Conservation (phyloP, 2,329 filamentous ascomycete species). For the Beauveria bassiana region DNA sequence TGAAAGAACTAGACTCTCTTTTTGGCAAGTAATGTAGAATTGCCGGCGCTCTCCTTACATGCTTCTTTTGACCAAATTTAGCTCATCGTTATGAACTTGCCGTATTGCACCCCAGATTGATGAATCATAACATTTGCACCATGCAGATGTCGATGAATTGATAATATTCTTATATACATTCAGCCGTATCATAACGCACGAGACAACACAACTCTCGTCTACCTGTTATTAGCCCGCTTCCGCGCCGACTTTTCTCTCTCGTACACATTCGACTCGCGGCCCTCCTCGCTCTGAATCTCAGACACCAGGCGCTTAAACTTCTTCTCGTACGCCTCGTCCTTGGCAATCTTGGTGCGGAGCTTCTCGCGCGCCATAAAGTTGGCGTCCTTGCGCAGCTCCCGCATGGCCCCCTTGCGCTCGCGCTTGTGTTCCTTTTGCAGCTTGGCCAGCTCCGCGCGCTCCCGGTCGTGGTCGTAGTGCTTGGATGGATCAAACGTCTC, state of each 20-base stretch:
- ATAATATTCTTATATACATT: background rate
- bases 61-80: no score
- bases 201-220: slow-evolving; percentile 10
- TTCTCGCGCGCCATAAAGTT: slow-evolving; percentile 89
- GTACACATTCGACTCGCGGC: slow-evolving; percentile 77
- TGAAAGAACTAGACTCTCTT: no score
- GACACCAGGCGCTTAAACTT: slow-evolving; percentile 89
- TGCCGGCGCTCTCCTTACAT: no score
- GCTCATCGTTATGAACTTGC: no score
- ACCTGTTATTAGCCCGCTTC: slow-evolving; percentile 52
- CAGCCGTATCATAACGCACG: background rate
- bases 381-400: slow-evolving; percentile 90
- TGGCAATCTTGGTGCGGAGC: slow-evolving; percentile 84
- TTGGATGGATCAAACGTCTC: slow-evolving; percentile 89
- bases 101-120: no score
- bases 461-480: slow-evolving; percentile 93
- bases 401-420: slow-evolving; percentile 88
- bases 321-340: slow-evolving; percentile 88
- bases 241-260: slow-evolving; percentile 74
- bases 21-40: no score
- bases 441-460: slow-evolving; percentile 77
- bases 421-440: slow-evolving; percentile 87
- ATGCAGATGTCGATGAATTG: no score
- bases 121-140: no score
- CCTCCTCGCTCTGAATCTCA: slow-evolving; percentile 94